Evolutionary conservation across 2,329 filamentous ascomycete species (phyloP), one percentile per base, ranked within the genome.

Genomic region (Davidsoniella virescens): DNA sequence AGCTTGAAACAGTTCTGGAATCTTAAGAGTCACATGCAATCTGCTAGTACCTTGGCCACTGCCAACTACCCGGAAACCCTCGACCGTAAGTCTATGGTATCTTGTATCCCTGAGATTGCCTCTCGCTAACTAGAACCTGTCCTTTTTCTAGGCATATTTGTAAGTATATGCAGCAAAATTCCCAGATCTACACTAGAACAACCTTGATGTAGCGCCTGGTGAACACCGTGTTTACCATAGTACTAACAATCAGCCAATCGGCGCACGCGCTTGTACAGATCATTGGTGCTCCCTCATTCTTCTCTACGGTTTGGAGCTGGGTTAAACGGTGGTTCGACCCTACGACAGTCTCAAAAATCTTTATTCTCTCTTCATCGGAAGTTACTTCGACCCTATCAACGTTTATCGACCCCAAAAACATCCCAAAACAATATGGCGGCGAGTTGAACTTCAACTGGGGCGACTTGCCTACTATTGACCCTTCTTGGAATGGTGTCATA

Each of bases 1-100:
- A 86, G 86, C 5, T 65, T 96, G 63, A 87, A 85, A 69, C 87
- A 93, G 68, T 95, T 95, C 64, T 95, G 90, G 90, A 93, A 93
- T 65, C 67, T 96, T 55, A 92, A 93, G 70, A 69, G 68, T 20
- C 90, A 95, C 64, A 94, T 96, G 87, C 88, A 95, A 67, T 83
- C 87, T 60, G 88, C 88, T 2, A 88, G 83, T 60, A 77, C 81
- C 53, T 71, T 95, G 50, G 90, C 90, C 5, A 95, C 88, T 3
- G 87, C 88, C 4, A 85, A 95, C 66, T 96, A 95, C 63, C 90
- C 90, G 0, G 90, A 96, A 67, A 96, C 88, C 0, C 68, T 95
- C 46, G 90, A 93, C 63, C 75, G 85, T 57, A 84, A 84, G 63
- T 87, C 82, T 25, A 8, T 45, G 10, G 33, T 14, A 9, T 37